Evolutionary conservation across 352 stramenopile species (phyloP).

Genomic region (Pythium phragmiticola): DNA sequence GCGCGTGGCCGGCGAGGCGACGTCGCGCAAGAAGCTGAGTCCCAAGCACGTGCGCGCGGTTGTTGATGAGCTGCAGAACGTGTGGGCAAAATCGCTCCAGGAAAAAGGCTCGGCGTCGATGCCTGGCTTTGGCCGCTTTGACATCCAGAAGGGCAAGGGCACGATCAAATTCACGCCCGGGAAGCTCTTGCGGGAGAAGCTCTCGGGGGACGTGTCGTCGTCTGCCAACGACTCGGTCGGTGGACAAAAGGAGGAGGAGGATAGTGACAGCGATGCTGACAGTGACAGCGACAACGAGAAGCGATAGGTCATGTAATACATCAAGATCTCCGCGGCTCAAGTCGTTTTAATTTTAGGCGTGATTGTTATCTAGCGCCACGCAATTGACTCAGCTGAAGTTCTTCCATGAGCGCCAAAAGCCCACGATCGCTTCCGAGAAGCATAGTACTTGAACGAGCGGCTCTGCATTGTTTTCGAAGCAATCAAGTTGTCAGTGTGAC

Average conservation of each 20-base stretch:
- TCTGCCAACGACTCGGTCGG: conserved; percentile 13
- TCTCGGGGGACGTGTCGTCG: conserved; percentile 44
- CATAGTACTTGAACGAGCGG: conserved; percentile 70
- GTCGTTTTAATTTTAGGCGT: neutral
- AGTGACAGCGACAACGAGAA: conserved; percentile 12
- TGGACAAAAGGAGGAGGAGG: conserved; percentile 15
- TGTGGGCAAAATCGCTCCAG: conserved; percentile 43
- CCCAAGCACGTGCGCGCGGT: conserved; percentile 42
- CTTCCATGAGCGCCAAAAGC: conserved; percentile 73
- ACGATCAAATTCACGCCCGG: conserved; percentile 50
- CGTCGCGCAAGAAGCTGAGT: conserved; percentile 42
- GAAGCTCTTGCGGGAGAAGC: conserved; percentile 34
- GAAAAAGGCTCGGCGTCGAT: conserved; percentile 43
- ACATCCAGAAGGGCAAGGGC: conserved; percentile 43
- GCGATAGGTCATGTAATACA: conserved; percentile 1
- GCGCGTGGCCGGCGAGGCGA: conserved; percentile 32
- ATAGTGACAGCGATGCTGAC: conserved; percentile 1
- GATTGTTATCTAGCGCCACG: neutral
- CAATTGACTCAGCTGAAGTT: conserved; percentile 31
- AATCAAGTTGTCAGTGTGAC: neutral
- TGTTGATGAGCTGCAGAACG: conserved; percentile 38
- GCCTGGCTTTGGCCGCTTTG: conserved; percentile 42
- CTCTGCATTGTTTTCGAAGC: conserved; percentile 33
- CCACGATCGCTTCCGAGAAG: conserved; percentile 60
- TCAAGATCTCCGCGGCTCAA: neutral